phyloP scores from a whole-genome alignment of 345 rosid species.

The Odontarrhena argentea region DNA sequence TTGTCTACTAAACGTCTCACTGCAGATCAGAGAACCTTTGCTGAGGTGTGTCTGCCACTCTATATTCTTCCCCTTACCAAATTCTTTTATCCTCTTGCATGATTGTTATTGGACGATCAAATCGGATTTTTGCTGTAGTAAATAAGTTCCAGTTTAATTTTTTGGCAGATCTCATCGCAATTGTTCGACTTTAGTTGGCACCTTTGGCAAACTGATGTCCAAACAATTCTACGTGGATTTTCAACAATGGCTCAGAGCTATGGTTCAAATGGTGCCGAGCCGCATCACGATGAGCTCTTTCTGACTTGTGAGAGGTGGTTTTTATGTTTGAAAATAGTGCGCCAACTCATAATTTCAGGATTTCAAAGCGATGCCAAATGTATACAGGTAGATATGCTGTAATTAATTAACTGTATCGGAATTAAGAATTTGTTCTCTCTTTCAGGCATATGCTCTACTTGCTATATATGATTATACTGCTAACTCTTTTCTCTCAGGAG shows the following conservation, averaged over 20 bases:
- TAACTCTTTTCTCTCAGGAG: slow-evolving; percentile 57
- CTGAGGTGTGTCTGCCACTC: slow-evolving; percentile 59
- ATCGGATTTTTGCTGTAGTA: slow-evolving; percentile 26
- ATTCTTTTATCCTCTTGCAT: slow-evolving; percentile 18
- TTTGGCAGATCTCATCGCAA: slow-evolving; percentile 85
- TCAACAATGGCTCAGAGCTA: slow-evolving; percentile 60
- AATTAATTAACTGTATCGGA: slow-evolving; percentile 1
- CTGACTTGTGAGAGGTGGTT: slow-evolving; percentile 93
- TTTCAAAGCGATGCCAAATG: slow-evolving; percentile 84
- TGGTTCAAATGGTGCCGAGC: slow-evolving; percentile 54
- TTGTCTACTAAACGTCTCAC: slow-evolving; percentile 91
- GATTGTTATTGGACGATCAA: slow-evolving; percentile 10
- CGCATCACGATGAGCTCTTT: slow-evolving; percentile 78
- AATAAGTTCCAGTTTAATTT: slow-evolving; percentile 37
- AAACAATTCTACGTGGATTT: slow-evolving; percentile 76
- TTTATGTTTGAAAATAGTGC: slow-evolving; percentile 80
- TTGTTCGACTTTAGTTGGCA: slow-evolving; percentile 85
- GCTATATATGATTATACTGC: slow-evolving; percentile 20
- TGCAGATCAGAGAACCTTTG: slow-evolving; percentile 77
- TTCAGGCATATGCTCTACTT: slow-evolving; percentile 9
- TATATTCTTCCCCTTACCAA: slow-evolving; percentile 9
- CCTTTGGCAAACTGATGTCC: slow-evolving; percentile 96
- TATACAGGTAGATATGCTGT: slow-evolving; percentile 57
- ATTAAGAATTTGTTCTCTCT: neutral
- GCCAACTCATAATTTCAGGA: slow-evolving; percentile 82